Percentiles rank a stretch among this genome's conserved stretches.
Evolutionary conservation across 495 filamentous ascomycete species (phyloP).

Genomic region (Peziza echinospora): DNA sequence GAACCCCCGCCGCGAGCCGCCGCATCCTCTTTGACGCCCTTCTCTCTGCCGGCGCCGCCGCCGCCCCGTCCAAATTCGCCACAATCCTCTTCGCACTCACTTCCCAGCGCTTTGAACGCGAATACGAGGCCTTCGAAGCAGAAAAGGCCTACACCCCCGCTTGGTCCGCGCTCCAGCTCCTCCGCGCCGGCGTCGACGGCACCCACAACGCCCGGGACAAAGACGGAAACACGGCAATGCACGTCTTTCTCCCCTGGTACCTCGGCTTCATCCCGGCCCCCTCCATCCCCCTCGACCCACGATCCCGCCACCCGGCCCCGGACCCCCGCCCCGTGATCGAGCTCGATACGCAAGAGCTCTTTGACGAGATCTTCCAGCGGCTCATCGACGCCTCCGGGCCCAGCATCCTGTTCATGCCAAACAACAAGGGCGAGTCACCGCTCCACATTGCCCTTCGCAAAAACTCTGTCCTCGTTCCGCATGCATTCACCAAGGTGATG

Average conservation of each 20-base stretch:
- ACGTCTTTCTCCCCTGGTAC: neutral
- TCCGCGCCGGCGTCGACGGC: neutral
- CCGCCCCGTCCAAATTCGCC: neutral
- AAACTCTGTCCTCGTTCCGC: neutral
- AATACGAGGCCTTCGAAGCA: too few species aligned
- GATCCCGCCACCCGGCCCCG: too few species aligned
- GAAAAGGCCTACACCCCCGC: too few species aligned
- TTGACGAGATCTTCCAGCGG: too few species aligned
- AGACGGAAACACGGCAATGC: neutral
- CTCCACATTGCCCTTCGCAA: neutral
- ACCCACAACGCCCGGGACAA: neutral
- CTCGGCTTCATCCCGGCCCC: too few species aligned
- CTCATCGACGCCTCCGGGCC: too few species aligned
- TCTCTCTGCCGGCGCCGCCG: neutral
- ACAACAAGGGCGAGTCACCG: neutral
- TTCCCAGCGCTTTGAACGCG: too few species aligned
- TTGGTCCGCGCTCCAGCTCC: neutral
- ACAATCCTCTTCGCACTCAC: neutral
- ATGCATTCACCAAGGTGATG: neutral
- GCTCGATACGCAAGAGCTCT: too few species aligned
- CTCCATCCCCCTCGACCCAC: too few species aligned
- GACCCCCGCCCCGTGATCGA: too few species aligned
- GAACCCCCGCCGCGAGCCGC: neutral
- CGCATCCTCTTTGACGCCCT: neutral
- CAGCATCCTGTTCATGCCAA: neutral